Percentiles rank a stretch among this genome's conserved stretches.
Evolutionary conservation across 192 early-diverging fungal genomes (phyloP).

Genomic region (Coemansia sp.): DNA sequence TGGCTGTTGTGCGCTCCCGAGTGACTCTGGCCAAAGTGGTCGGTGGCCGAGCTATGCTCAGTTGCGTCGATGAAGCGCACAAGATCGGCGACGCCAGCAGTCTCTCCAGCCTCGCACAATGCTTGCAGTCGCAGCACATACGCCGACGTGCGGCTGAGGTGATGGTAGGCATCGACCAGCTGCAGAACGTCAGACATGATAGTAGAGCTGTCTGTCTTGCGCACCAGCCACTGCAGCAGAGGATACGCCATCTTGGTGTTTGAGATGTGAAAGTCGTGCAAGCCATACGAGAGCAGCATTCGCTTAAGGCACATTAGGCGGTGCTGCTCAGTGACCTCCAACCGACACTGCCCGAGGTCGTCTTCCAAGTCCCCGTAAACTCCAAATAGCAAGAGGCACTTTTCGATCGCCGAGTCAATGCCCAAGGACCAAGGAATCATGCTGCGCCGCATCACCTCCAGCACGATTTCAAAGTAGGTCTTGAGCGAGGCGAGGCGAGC

Average conservation of each 20-base stretch:
- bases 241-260: slow-evolving; percentile 59
- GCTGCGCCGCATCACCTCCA: slow-evolving; percentile 68
- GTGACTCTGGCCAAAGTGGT: background rate
- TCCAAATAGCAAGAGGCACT: slow-evolving; percentile 6
- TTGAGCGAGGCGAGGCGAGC: slow-evolving; percentile 13
- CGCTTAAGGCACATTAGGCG: slow-evolving; percentile 65
- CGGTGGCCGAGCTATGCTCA: slow-evolving; percentile 22
- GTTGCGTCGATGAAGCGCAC: slow-evolving; percentile 21
- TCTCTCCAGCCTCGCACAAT: slow-evolving; percentile 53
- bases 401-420: slow-evolving; percentile 52
- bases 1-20: background rate
- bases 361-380: slow-evolving; percentile 12
- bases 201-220: slow-evolving; percentile 38
- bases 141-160: slow-evolving; percentile 57
- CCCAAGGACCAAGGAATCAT: slow-evolving; percentile 65
- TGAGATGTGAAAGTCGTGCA: slow-evolving; percentile 62
- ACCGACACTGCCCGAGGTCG: slow-evolving; percentile 14
- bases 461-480: slow-evolving; percentile 43
- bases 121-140: slow-evolving; percentile 59
- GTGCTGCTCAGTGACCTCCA: slow-evolving; percentile 64
- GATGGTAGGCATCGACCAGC: slow-evolving; percentile 65
- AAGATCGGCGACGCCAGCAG: slow-evolving; percentile 12
- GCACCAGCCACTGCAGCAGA: slow-evolving; percentile 59
- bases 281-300: slow-evolving; percentile 63
- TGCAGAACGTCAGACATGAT: slow-evolving; percentile 65